Conservation (phyloP, 306 rosid genomes). For the Vigna mungo region DNA sequence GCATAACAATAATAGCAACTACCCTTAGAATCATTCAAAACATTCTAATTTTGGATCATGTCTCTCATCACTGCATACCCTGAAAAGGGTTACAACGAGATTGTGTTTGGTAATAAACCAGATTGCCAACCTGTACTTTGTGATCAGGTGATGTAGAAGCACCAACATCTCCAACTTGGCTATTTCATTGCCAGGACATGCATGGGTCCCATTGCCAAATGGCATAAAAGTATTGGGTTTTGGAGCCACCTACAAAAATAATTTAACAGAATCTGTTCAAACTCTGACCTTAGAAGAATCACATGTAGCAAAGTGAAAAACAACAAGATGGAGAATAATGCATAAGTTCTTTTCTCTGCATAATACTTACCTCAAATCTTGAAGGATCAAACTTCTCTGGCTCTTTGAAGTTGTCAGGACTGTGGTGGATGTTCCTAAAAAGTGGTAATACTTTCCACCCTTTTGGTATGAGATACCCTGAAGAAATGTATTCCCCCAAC, state of each 20-base stretch:
- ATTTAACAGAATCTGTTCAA: slow-evolving; percentile 33
- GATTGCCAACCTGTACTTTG: slow-evolving; percentile 76
- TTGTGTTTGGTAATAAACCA: neutral
- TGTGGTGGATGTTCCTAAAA: slow-evolving; percentile 92
- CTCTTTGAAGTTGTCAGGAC: slow-evolving; percentile 69
- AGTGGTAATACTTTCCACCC: slow-evolving; percentile 98
- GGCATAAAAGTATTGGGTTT: slow-evolving; percentile 90
- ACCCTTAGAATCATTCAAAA: slow-evolving; percentile 17
- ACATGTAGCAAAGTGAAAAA: neutral
- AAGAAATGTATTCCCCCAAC: neutral
- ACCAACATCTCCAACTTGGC: slow-evolving; percentile 92
- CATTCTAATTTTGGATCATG: slow-evolving; percentile 20
- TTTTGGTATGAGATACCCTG: slow-evolving; percentile 89
- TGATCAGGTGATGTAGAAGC: slow-evolving; percentile 82
- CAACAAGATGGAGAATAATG: slow-evolving; percentile 26
- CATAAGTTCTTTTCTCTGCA: slow-evolving; percentile 26
- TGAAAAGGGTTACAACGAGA: neutral
- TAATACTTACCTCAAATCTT: slow-evolving; percentile 79
- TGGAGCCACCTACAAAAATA: slow-evolving; percentile 66
- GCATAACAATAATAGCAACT: slow-evolving; percentile 38
- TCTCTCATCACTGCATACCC: neutral
- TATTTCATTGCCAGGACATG: slow-evolving; percentile 96
- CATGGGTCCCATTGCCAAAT: slow-evolving; percentile 90
- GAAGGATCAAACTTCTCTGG: slow-evolving; percentile 92
- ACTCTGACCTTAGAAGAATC: slow-evolving; percentile 10